Base-by-base conservation (phyloP, 257 asterid genomes). In the Nicotiana paniculata region DNA sequence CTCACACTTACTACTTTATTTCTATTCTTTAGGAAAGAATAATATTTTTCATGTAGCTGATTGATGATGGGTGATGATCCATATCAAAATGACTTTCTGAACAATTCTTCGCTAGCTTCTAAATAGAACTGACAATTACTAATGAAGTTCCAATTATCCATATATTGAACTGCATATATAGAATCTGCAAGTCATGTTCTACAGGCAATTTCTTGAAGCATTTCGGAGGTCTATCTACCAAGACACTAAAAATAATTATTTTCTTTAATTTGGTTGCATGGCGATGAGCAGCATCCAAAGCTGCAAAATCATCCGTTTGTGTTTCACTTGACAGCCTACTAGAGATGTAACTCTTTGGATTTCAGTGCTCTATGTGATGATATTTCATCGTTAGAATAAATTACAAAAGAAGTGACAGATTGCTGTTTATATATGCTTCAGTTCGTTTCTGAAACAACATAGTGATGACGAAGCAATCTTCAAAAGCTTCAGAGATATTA, bases 401-500 rank as follows among this genome's bases (percentile, higher is more conserved):
- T 43, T 9, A 39, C 69, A 54, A 3, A 3, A 16, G n/a, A 53
- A 79, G 66, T 79, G 77, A 84, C 82, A 48, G 57, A 18, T 26
- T 21, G 21, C 72, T 57, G 63, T 79, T 26, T 33, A 79, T 82
- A n/a, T 59, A 13, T 80, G 55, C 37, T 82, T 77, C 93, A 96
- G 97, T 88, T 92, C 97, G 39, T 91, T 94, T 91, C 85, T 92
- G 89, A 94, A 91, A 83, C 99, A 90, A 85, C 97, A 93, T 66
- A 83, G 94, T 48, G 92, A 93, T 10, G 97, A 93, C 74, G 98
- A 93, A 87, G 94, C 97, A 58, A 82, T 96, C 79, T 90, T 93
- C 82, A 96, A 91, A 85, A 93, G 98, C 89, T 94, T 96, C 81
- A 83, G 91, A 87, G 97, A 94, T 89, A 93, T 96, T 66, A 94